Conservation (phyloP, 148 eudicot genomes). For the Rhododendron molle region DNA sequence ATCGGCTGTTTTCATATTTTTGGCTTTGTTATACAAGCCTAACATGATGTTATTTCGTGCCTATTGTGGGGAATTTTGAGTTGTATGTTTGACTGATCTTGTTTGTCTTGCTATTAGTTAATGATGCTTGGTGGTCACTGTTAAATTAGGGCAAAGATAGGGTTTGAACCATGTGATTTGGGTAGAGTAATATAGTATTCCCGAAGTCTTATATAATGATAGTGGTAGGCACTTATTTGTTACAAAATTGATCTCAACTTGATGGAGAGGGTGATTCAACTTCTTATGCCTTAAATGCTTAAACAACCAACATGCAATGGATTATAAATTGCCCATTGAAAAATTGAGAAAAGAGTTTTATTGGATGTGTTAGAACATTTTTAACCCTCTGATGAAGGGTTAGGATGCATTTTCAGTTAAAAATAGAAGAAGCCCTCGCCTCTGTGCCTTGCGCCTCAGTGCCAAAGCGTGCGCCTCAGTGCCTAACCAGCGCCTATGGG, state of each 20-base stretch:
- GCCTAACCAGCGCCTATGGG: too few relatives aligned
- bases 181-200: background rate
- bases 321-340: background rate
- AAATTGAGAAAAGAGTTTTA: background rate
- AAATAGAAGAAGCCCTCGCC: too few relatives aligned
- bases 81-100: background rate
- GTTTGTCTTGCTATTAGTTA: background rate
- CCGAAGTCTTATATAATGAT: background rate
- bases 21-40: background rate
- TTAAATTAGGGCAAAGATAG: background rate
- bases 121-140: background rate
- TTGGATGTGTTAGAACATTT: too few relatives aligned
- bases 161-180: background rate
- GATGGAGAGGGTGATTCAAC: background rate
- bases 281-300: background rate
- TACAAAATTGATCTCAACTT: background rate
- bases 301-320: background rate
- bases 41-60: background rate
- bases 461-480: too few relatives aligned
- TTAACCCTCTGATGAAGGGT: too few relatives aligned
- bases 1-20: background rate
- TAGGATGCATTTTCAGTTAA: too few relatives aligned
- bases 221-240: background rate
- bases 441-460: too few relatives aligned
- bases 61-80: background rate